Conservation (phyloP, 148 eudicot genomes). For the Rheum nobile region DNA sequence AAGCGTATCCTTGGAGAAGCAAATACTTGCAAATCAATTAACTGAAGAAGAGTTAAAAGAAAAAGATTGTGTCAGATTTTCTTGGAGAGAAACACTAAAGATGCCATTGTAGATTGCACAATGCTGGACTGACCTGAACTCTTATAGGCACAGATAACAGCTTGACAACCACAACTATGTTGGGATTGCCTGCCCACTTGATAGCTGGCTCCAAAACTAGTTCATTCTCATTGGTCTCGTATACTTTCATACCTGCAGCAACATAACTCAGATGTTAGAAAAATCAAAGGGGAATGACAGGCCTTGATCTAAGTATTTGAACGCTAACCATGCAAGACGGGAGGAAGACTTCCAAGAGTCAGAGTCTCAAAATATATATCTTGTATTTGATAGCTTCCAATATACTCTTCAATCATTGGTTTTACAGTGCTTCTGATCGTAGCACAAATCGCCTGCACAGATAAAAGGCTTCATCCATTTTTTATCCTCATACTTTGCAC, state of each 20-base stretch:
- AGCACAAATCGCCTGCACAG: constrained; percentile 52
- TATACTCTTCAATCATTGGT: constrained; percentile 52
- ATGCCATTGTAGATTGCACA: no score
- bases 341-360: constrained; percentile 72
- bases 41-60: constrained; percentile 25
- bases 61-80: neutral
- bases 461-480: neutral
- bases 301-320: neutral
- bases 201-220: constrained; percentile 79
- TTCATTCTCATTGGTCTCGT: constrained; percentile 74
- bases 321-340: constrained; percentile 52
- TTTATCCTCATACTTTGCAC: neutral
- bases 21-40: constrained; percentile 77
- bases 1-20: constrained; percentile 57
- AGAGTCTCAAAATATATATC: constrained; percentile 48
- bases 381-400: constrained; percentile 41
- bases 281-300: neutral
- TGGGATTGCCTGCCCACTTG: constrained; percentile 91
- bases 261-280: neutral
- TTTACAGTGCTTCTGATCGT: constrained; percentile 35
- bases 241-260: constrained; percentile 59
- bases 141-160: constrained; percentile 37
- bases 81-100: neutral
- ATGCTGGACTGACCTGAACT: constrained; percentile 68
- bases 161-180: constrained; percentile 45